Base-by-base conservation (phyloP, 2,329 filamentous ascomycete species). In the Aspergillus sp. region DNA sequence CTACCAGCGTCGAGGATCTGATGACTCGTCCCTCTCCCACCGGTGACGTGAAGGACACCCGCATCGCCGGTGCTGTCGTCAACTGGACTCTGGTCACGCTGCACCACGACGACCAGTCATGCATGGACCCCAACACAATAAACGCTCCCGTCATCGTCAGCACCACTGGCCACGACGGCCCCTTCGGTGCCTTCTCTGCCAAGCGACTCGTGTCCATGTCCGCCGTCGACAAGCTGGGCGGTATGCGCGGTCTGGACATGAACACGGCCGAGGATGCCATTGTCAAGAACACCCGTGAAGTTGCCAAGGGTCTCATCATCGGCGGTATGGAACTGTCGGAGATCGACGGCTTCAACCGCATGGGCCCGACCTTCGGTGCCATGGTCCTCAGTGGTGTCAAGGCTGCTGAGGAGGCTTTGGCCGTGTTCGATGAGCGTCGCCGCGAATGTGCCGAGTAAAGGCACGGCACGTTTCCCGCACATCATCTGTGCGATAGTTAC, bases 121-220 rank as follows among this genome's bases (percentile, higher is more conserved):
- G 89, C 83, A 94, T 95, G 89, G 90, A 95, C 68, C 89, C 89
- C 57, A 94, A 93, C 80, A 95, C 89, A 60, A 94, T 95, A 79
- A 95, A 94, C 64, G 88, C 88, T 0, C 88, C 89, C 1, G 69
- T 95, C 49, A 76, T 95, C 62, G 86, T 96, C 73, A 88, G 83
- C 48, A 95, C 89, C 27, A 95, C 89, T 0, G 90, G 89, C 43
- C 89, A 96, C 61, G 89, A 96, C 56, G 90, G 80, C 41, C 89
- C 89, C 10, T 94, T 94, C 65, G 90, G 89, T 41, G 89, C 89
- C 43, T 96, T 96, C 75, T 86, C 73, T 55, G 89, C 88, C 66
- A 95, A 95, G 80, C 81, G 89, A 42, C 83, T 95, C 36, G 89
- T 94, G 42, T 86, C 83, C 68, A 94, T 95, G 88, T 79, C 85